Evolutionary conservation across 2,329 filamentous ascomycete species (phyloP), one percentile per base, ranked within the genome.

Genomic region (Cladosporium phlei): DNA sequence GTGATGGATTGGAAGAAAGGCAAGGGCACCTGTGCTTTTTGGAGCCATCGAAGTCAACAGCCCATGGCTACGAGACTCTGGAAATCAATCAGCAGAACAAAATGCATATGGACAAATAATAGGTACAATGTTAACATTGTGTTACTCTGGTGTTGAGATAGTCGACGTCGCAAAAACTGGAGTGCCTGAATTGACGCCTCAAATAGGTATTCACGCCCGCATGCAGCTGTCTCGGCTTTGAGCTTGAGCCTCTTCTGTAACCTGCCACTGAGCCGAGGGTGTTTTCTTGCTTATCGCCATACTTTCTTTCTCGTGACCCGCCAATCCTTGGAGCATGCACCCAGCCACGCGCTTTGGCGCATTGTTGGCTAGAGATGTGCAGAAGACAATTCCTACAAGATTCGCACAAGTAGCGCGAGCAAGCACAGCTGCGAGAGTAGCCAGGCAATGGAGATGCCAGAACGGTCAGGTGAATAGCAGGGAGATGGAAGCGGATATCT

Each of bases 341-440:
- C 20, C 44, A 11, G 35, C 27, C 5, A 27, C 30, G 44, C 35
- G 44, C 16, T 39, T 32, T 47, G 35, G 44, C 20, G 35, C 33
- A 28, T 33, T 29, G 17, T 27, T 47, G 32, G 35, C 20, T 11
- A 38, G 28, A 9, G 16, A 39, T 38, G 35, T 32, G 27, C 44
- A 37, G 16, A 45, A 37, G 14, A 11, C 16, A n/a, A 22, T 29
- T 8, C 22, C 37, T 25, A 29, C 32, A 24, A 37, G 12, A 16
- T 10, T 22, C 24, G 24, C 6, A 11, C 37, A 19, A 27, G 16
- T 27, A 20, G 5, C 29, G 42, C 32, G 21, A 22, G 22, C 40
- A 5, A 35, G 29, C 16, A 16, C 21, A n/a, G 21, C n/a, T 24
- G 16, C 21, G 14, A 44, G 29, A 22, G 14, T 21, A 28, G 32